Base-by-base conservation (phyloP, 495 filamentous ascomycete species). In the Neurospora tetraspora region DNA sequence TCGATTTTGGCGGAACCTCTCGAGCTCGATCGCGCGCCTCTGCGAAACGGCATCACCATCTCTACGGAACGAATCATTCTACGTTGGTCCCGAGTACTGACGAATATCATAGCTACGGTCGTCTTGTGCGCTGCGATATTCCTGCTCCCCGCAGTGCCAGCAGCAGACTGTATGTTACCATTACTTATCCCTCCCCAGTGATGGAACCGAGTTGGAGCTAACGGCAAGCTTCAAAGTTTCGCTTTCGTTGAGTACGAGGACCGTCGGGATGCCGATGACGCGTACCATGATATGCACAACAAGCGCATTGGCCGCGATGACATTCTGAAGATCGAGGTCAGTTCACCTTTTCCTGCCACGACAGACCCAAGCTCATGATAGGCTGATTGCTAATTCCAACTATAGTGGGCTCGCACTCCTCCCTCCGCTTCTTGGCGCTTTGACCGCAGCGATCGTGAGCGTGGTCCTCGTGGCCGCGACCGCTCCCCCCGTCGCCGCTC, bases 261-360 rank as follows among this genome's bases (percentile, higher is more conserved):
- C 82, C 94, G 96, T 77, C 96, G 96, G 77, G 96, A 99, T 87
- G 94, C 96, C 65, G 96, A 99, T 84, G 96, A 99, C 87, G 96
- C 96, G 39, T 99, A 99, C 80, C 94, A 98, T 82, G 96, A 99
- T 83, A 98, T 99, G 96, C 96, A 99, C 82, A 98, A 98, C 85
- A 97, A 97, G 89, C 93, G 96, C 71, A 94, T 99, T 77, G 94
- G 94, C 59, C 92, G 94, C 71, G 96, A 99, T 81, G 96, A 99
- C 76, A 81, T 97, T 68, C 81, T 99, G 85, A 99, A 99, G 84
- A 98, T 99, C 76, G 96, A 99, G 88, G 96, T 97, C 85, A 77
- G 87, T 27, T 68, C 42, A 70, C 70, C 27, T 71, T 68, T 27
- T 40, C n/a, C 65, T 36, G 23, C 39, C 53, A 65, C 27, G 27